Base-by-base conservation (phyloP, 108 stramenopile species). In the Nannochloropsis gaditana region DNA sequence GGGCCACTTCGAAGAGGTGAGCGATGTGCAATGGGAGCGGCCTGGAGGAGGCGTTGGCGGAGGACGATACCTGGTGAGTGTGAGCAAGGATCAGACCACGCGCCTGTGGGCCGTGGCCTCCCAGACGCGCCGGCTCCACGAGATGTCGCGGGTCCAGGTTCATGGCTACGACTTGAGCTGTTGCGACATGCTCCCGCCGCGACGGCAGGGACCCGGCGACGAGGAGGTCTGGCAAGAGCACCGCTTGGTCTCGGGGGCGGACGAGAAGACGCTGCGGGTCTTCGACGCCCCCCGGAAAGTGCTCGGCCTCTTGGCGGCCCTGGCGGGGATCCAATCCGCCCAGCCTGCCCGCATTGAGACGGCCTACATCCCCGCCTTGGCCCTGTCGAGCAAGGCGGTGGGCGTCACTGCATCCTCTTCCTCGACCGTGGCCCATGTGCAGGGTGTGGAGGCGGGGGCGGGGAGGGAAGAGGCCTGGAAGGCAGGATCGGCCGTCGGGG, bases 11-110 rank as follows among this genome's bases (percentile, higher is more conserved):
- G 82, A 45, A 5, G 82, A 43, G 19, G 82, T 82, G 4, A 43
- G 82, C 9, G 82, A 82, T 82, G 82, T 82, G 44, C 43, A 45
- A 21, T 82, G 82, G 82, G 82, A 82, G 19, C 15, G 59, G 59
- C 15, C 19, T 73, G 59, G 59, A 15, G 8, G n/a, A n/a, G 59
- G 59, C 19, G 8, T 15, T 4, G 59, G 59, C 15, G 59, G 59
- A n/a, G 59, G 59, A 6, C 15, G 59, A n/a, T 45, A 2, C n/a
- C n/a, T 82, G 43, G 44, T 82, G 45, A 45, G 44, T 82, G 82
- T 82, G 19, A 45, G 44, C 19, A 45, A 43, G 43, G 82, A 82
- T 5, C 82, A 82, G 82, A 82, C 82, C 19, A 45, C 44, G 43
- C 82, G 82, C 5, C 21, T 82, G 45, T 82, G 43, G 43, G 82